Evolutionary conservation across 2,329 filamentous ascomycete genomes (phyloP), one percentile per base, ranked within the genome.

Genomic region (Fusarium nodosum): DNA sequence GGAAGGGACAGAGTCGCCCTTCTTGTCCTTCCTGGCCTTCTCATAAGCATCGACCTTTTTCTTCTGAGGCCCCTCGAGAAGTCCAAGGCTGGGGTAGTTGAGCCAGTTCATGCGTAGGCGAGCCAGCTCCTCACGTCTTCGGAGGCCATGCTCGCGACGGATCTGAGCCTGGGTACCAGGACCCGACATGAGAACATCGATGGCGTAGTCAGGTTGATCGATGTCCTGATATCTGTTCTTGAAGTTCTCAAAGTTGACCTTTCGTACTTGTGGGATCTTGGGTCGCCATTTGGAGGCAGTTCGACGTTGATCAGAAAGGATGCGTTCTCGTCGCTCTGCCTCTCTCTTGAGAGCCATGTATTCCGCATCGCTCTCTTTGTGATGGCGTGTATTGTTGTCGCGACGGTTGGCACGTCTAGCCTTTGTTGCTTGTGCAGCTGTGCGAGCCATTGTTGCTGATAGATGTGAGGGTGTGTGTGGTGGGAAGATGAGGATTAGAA

Each of bases 231-330:
- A 81, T 54, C 79, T 75, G 64, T 83, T 83, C 71, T 82, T 83
- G 74, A 82, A 83, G 68, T 79, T 77, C 65, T 82, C 80, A 56
- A 82, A 82, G 71, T 81, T 79, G 56, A 81, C 77, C 62, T 77
- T 80, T 50, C 79, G 76, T n/a, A 81, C 78, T 28, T 77, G 75
- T 2, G 79, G 79, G 22, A 84, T 78, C 78, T 81, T 81, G 58
- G 78, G 71, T 1, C 78, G 78, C 79, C 79, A 81, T 62, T 81
- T 81, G 52, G 79, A 73, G 15, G 75, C 77, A 13, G 66, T 73
- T 34, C 79, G 78, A 26, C 77, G 78, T 12, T 72, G 76, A 42
- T 81, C 76, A 18, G 79, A 75, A 16, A 80, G 69, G 47, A 81
- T 78, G 4, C 75, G 74, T 57, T 81, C 76, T 8, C 79, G 79